Base-by-base conservation (phyloP, 208 protist species). In the Acanthamoeba quina region DNA sequence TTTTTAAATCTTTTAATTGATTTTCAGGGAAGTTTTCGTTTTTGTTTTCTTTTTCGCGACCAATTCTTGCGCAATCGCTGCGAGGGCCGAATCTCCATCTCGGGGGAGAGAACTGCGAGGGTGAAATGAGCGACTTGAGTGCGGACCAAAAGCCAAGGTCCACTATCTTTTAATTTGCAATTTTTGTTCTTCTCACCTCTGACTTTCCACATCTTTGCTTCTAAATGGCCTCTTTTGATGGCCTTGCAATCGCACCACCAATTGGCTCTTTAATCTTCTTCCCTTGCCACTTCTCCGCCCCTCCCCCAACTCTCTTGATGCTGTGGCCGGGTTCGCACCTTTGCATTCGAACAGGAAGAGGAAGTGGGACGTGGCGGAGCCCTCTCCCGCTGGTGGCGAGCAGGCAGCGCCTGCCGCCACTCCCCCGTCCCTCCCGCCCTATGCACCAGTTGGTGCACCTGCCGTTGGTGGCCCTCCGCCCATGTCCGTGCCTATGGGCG, bases 311-410 rank as follows among this genome's bases (percentile, higher is more conserved):
- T 34, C 29, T 26, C 24, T 21, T 76, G 31, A 41, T 76, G 68
- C 68, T 21, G n/a, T 7, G n/a, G 10, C 64, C 64, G 24, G 10
- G 15, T 70, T n/a, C 29, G 64, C 76, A 41, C 37, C 37, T 41
- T 41, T 85, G 17, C 17, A 64, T 58, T 86, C 49, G 41, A 24
- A 26, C n/a, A 89, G 82, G 49, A 89, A 89, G 82, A 62, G 82
- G 21, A 89, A 89, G 24, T 89, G 82, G 82, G 82, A 89, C 24
- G 82, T 89, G n/a, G 82, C 34, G 3, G 82, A 89, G 62, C 62
- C 62, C 62, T 11, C 62, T 44, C 47, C 49, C 10, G 82, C 49
- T 13, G 44, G 41, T 11, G 72, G 68, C 31, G 34, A 80, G 34
- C 72, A 44, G 72, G 34, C 37, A 34, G 49, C 37, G 13, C 37